Percentiles rank a stretch among this genome's conserved stretches.
These are phyloP conservation scores for Buxus sempervirens DNA, from an alignment of 164 flowering plant genomes.

Conservation along the genomic window DNA sequence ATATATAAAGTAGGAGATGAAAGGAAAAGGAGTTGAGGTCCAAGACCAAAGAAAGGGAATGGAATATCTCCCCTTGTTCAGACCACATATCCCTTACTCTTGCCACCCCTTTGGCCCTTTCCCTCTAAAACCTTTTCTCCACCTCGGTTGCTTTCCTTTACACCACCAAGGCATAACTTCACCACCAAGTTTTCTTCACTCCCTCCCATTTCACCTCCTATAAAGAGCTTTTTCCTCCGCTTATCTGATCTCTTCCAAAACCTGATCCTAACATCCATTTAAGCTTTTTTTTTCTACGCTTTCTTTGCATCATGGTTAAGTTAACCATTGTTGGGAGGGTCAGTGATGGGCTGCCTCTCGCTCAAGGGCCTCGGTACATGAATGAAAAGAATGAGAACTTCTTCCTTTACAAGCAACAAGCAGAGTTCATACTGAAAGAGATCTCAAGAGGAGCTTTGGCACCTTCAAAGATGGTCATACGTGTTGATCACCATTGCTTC, in stretches of 20 bases:
- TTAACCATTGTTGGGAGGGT: slow-evolving; percentile 51
- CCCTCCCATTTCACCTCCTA: background rate
- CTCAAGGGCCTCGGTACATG: slow-evolving; percentile 29
- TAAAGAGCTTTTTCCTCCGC: slow-evolving; percentile 5
- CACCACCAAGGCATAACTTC: slow-evolving; percentile 18
- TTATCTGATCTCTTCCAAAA: background rate
- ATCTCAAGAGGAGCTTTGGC: slow-evolving; percentile 34
- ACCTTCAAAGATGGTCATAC: slow-evolving; percentile 42
- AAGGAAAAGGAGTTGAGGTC: background rate
- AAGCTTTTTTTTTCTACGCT: no score
- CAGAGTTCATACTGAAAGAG: slow-evolving; percentile 42
- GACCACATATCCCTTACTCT: background rate
- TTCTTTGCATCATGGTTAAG: slow-evolving; percentile 34
- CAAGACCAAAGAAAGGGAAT: background rate
- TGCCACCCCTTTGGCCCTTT: background rate
- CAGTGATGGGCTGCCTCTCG: slow-evolving; percentile 46
- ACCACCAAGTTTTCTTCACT: slow-evolving; percentile 15
- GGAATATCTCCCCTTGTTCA: background rate
- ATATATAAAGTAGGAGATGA: no score
- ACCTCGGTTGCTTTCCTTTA: slow-evolving; percentile 8
- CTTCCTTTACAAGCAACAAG: slow-evolving; percentile 45
- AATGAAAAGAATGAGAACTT: slow-evolving; percentile 27
- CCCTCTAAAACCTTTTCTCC: background rate
- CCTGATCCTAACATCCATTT: background rate
- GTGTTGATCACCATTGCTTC: slow-evolving; percentile 34